These are phyloP conservation scores for Colletotrichum higginsianum DNA, from an alignment of 2,329 filamentous ascomycete genomes.

Conservation along the genomic window DNA sequence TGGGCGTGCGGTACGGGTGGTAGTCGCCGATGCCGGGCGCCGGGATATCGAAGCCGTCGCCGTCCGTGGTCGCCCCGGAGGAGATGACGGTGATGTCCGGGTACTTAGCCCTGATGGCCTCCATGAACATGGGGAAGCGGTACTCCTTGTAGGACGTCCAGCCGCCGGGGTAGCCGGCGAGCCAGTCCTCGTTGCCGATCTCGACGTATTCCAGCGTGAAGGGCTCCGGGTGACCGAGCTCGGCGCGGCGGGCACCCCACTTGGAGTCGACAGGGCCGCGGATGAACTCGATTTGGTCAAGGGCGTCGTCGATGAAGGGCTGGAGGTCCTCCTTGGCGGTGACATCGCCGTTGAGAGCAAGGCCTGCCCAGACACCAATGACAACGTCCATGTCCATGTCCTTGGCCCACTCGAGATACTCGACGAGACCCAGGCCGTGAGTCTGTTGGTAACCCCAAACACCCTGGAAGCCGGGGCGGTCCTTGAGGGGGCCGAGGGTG, in stretches of 20 bases:
- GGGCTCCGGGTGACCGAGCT: constrained; percentile 73
- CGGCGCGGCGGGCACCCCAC: constrained; percentile 71
- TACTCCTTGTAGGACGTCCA: constrained; percentile 67
- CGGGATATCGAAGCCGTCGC: constrained; percentile 61
- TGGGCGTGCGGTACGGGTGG: constrained; percentile 66
- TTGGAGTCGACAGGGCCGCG: constrained; percentile 66
- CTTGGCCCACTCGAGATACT: constrained; percentile 74
- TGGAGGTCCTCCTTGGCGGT: constrained; percentile 67
- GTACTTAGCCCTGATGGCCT: constrained; percentile 70
- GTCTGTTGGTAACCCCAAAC: constrained; percentile 75
- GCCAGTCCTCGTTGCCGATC: constrained; percentile 78
- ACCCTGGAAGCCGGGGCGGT: constrained; percentile 69
- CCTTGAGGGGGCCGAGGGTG: constrained; percentile 67
- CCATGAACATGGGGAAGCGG: constrained; percentile 71
- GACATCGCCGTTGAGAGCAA: constrained; percentile 67
- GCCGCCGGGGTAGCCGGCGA: constrained; percentile 63
- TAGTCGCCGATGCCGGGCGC: constrained; percentile 62
- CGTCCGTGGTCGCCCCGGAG: constrained; percentile 62
- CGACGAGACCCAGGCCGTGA: constrained; percentile 73
- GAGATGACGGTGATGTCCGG: constrained; percentile 71
- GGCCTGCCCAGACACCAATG: constrained; percentile 71
- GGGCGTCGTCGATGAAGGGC: constrained; percentile 70
- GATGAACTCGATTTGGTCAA: constrained; percentile 76
- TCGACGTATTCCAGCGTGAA: constrained; percentile 75
- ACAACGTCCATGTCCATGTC: constrained; percentile 73